Base-by-base conservation (phyloP, 73 alveolate species). In the Symbiodinium natans region DNA sequence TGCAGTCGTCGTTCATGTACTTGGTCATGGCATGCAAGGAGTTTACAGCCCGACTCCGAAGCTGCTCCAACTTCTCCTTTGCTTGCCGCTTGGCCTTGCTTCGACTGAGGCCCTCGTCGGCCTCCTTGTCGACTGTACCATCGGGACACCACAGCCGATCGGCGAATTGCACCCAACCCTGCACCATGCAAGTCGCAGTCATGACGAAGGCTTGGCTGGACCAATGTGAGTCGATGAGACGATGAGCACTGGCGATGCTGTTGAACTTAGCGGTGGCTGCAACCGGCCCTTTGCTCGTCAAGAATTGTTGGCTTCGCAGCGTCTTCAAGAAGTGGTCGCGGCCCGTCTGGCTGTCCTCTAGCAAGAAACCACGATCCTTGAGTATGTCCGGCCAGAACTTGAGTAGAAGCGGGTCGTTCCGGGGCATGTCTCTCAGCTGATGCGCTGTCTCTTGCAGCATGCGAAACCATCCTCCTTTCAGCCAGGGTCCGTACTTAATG, bases 111-210 rank as follows among this genome's bases (percentile, higher is more conserved):
- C 56, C 19, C 19, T 11, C 56, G 56, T 43, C 56, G 33, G 84
- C 42, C 41, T 38, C 84, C 33, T 73, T 39, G 38, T 8, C 31
- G 73, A 1, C 41, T 27, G 25, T 25, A 17, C 21, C 90, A 36
- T 82, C 90, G 34, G 71, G 90, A 33, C 56, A 33, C 90, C 90
- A 82, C 29, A 82, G 71, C 71, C 41, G 71, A 17, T 39, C 90
- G 17, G 90, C 90, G 71, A 23, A 39, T 9, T 6, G 10, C n/a
- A 41, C 71, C 90, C 73, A 41, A 11, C 90, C 90, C 8, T 82
- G 90, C 29, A 82, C 33, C 38, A 83, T 3, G 41, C 92, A 83
- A 42, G 73, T 83, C 41, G 59, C 36, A 31, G 74, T 41, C 39
- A 83, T 40, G 33, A 83, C 41, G 41, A 83, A 83, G 36, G 41